A percentile compares a stretch with the other conserved stretches of the same genome.
Evolutionary conservation across 495 filamentous ascomycete genomes (phyloP).

Genomic region (Acidiella bohemica): DNA sequence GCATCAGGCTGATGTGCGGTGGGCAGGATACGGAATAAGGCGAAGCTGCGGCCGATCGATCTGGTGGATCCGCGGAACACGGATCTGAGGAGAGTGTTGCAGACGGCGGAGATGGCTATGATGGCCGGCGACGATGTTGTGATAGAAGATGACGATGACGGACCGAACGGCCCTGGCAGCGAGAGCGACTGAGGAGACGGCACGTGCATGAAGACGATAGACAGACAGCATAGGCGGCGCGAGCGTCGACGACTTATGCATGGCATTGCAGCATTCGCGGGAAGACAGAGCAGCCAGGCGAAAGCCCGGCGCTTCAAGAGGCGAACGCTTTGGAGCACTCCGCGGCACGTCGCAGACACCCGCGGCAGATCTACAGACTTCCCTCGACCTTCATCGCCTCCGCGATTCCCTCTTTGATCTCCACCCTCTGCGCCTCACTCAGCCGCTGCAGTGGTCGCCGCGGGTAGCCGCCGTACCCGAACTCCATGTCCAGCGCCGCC

Average conservation of each 20-base stretch:
- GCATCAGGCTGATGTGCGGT: neutral
- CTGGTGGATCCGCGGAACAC: slow-evolving; percentile 60
- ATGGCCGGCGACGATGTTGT: slow-evolving; percentile 27
- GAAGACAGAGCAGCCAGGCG: no score
- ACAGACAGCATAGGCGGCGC: no score
- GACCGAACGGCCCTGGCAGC: slow-evolving; percentile 23
- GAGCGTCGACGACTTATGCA: no score
- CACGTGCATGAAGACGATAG: no score
- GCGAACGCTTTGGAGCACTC: no score
- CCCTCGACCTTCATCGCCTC: slow-evolving; percentile 58
- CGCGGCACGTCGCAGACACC: no score
- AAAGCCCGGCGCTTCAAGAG: no score
- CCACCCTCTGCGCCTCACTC: slow-evolving; percentile 39
- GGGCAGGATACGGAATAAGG: slow-evolving; percentile 52
- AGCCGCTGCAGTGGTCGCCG: slow-evolving; percentile 59
- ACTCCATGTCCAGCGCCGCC: slow-evolving; percentile 67
- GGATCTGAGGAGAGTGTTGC: slow-evolving; percentile 51
- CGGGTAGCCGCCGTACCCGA: slow-evolving; percentile 71
- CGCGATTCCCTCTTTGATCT: slow-evolving; percentile 47
- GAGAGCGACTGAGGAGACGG: slow-evolving; percentile 26
- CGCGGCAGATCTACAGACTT: slow-evolving; percentile 26
- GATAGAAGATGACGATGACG: slow-evolving; percentile 25
- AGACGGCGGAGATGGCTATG: slow-evolving; percentile 54
- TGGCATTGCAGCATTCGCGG: no score
- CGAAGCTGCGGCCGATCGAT: slow-evolving; percentile 51